Percentiles rank a stretch among this genome's conserved stretches.
phyloP scores from a whole-genome alignment of 2,329 filamentous ascomycete genomes.

The Xylariaceae sp. region DNA sequence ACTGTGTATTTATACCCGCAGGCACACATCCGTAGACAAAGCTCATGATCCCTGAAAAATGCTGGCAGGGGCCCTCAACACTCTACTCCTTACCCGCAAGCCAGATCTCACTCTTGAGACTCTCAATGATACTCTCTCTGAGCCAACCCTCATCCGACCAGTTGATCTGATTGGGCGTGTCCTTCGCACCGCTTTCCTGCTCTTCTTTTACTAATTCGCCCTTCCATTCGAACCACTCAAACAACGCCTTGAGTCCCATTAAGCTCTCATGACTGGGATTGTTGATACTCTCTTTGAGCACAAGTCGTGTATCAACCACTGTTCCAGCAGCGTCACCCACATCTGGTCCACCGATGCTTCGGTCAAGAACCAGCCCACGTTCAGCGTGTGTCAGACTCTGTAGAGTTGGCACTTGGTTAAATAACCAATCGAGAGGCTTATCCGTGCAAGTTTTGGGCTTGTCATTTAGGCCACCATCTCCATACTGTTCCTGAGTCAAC shows the following conservation, averaged over 20 bases:
- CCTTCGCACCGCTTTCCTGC: slow-evolving; percentile 19
- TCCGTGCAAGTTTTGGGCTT: slow-evolving; percentile 31
- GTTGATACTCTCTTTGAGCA: slow-evolving; percentile 50
- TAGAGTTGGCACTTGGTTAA: slow-evolving; percentile 53
- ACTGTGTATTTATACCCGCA: no score
- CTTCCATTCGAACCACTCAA: slow-evolving; percentile 51
- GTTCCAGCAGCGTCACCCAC: slow-evolving; percentile 38
- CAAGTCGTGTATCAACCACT: slow-evolving; percentile 65
- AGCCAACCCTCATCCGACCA: slow-evolving; percentile 48
- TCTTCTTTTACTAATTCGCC: slow-evolving; percentile 27
- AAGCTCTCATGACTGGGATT: slow-evolving; percentile 33
- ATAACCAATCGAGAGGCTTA: slow-evolving; percentile 66
- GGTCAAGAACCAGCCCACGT: slow-evolving; percentile 55
- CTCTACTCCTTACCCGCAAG: slow-evolving; percentile 37
- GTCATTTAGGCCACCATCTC: slow-evolving; percentile 35
- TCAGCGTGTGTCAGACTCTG: slow-evolving; percentile 59
- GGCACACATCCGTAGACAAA: neutral
- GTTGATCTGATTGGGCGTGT: slow-evolving; percentile 18
- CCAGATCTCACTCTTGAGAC: slow-evolving; percentile 51
- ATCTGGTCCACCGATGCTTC: slow-evolving; percentile 43
- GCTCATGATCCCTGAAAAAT: neutral
- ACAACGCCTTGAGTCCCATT: slow-evolving; percentile 47
- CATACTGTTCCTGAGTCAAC: slow-evolving; percentile 44
- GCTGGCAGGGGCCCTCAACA: neutral
- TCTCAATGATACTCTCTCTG: slow-evolving; percentile 49